Base-by-base conservation (phyloP, 208 protist species). In the Balamuthia mandrillaris region DNA sequence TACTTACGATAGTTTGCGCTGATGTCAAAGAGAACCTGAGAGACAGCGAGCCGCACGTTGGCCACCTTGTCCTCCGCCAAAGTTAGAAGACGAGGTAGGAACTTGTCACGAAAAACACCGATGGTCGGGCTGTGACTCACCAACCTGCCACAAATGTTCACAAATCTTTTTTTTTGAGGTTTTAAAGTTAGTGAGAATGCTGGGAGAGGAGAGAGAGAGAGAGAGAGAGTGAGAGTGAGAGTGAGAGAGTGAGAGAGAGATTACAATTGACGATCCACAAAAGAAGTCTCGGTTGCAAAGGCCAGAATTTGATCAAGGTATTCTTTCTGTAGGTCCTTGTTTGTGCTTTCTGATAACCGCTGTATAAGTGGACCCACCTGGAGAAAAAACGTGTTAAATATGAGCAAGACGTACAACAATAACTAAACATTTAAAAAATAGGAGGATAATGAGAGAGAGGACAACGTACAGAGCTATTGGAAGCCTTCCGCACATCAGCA, bases 281-380 rank as follows among this genome's bases (percentile, higher is more conserved):
- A 75, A 29, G 66, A 75, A 18, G 66, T 75, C 24, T 75, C 66
- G 5, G 66, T 54, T 24, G 66, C 66, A 31, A 75, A 75, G 10
- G 66, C 66, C 35, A 75, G 42, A 44, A 75, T 75, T 31, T 75
- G 66, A 37, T 75, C 66, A 37, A 75, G 42, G 42, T 75, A 75
- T 18, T 75, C 66, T 24, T 75, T 31, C 12, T 44, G 66, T 44
- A 75, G 47, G 42, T 44, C 21, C 66, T 75, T 37, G n/a, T 75
- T 44, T 12, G n/a, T n/a, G n/a, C 66, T 29, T 27, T 75, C 66
- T 21, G 66, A 37, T 18, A 75, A 37, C 27, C 66, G 66, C 42
- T 44, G 66, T 44, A 75, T 75, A 24, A 75, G 33, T 44, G 66
- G 66, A 33, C 66, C 66, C 35, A 75, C 66, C 66, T 75, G 12